Evolutionary conservation across 768 basidiomycete genomes (phyloP), one percentile per base, ranked within the genome.

Genomic region (Gyrodon lividus): DNA sequence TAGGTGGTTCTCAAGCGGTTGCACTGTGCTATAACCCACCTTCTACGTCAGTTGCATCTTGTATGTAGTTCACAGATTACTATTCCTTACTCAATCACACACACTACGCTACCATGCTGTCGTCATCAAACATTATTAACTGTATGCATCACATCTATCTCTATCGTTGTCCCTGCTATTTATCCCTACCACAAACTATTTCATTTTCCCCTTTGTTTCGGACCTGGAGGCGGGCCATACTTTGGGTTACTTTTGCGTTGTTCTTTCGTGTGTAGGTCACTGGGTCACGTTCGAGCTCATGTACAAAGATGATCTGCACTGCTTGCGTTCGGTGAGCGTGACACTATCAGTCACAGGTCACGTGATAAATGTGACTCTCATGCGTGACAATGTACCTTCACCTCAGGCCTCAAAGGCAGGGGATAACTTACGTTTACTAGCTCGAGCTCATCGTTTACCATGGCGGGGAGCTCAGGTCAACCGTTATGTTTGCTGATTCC

Each of bases 1-100:
- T 66, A 88, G 86, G 86, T 89, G 87, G 87, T 88, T 87, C 65
- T 77, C 83, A 56, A 80, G 76, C 58, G 87, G 87, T 37, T 89
- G 87, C 65, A 75, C 77, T 16, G 76, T 87, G 57, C 77, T 71
- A 57, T 78, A 62, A 70, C 14, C 43, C 24, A 23, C 33, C 26
- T 33, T 10, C n/a, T 17, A 30, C 39, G 37, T 26, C 26, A 37
- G 30, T 53, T 30, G 7, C 40, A 8, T 45, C 39, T 58, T 50
- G 48, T 46, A 48, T 65, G 50, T 47, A 48, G 28, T 54, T 42
- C 49, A 58, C 40, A 45, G 9, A 31, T 43, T 45, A 39, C 48
- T 54, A 46, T 46, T 45, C 26, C 46, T 43, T 43, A n/a, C 34
- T 31, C 35, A 2, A 26, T 38, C 48, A 57, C 54, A 50, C 48